A percentile compares a stretch with the other conserved stretches of the same genome.
phyloP scores from a whole-genome alignment of 192 early-diverging fungal species.

The Diversispora epigaea region DNA sequence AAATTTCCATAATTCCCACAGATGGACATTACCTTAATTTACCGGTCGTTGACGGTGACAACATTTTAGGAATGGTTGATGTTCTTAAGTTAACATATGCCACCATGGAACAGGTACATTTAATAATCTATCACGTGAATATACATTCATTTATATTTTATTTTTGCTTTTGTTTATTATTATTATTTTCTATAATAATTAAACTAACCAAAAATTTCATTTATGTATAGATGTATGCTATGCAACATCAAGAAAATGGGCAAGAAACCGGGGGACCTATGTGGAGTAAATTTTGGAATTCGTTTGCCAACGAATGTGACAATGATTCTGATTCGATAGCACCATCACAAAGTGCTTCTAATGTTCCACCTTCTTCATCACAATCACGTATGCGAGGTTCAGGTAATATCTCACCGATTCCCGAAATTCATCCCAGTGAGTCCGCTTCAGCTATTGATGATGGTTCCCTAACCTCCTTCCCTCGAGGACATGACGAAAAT shows the following conservation, averaged over 20 bases:
- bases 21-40: constrained; percentile 84
- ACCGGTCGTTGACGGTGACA: constrained; percentile 72
- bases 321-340: constrained; percentile 66
- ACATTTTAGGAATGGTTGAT: constrained; percentile 78
- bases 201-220: no score
- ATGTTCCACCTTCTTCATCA: constrained; percentile 46
- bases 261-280: constrained; percentile 61
- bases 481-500: constrained; percentile 43
- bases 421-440: constrained; percentile 60
- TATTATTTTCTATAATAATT: background rate
- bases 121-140: background rate
- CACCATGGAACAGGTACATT: constrained; percentile 72
- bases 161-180: background rate
- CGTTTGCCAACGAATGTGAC: constrained; percentile 63
- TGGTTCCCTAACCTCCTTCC: constrained; percentile 39
- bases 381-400: constrained; percentile 37
- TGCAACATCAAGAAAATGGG: constrained; percentile 44
- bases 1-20: constrained; percentile 27
- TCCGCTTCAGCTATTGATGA: constrained; percentile 56
- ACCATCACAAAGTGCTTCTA: constrained; percentile 43
- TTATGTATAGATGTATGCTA: constrained; percentile 45
- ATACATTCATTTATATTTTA: background rate
- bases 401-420: constrained; percentile 41
- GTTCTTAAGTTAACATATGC: constrained; percentile 82
- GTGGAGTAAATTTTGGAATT: constrained; percentile 82